Conservation (phyloP, 495 filamentous ascomycete genomes). For the Talaromyces liani region DNA sequence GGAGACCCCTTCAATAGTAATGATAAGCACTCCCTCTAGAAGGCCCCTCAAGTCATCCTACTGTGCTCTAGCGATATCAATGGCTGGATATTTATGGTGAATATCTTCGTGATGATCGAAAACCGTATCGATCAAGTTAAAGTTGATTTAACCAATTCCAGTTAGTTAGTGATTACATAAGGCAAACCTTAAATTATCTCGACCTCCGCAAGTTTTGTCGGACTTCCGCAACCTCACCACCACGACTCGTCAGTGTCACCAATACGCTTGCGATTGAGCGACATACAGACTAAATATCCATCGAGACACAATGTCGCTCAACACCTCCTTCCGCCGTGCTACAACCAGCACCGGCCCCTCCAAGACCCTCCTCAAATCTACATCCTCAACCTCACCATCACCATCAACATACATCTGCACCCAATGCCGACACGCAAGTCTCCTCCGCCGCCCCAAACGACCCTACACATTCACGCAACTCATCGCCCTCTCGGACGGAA, state of each 20-base stretch:
- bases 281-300: not conserved
- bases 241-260: not conserved
- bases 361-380: constrained; percentile 4
- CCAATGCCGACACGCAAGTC: constrained; percentile 72
- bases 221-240: not conserved
- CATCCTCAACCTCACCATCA: constrained; percentile 22
- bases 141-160: not conserved
- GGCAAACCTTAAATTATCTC: constrained; percentile 2
- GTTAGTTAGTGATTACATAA: constrained; percentile 1
- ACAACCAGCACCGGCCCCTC: constrained; percentile 13
- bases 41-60: not conserved
- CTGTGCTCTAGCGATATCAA: not conserved
- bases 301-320: constrained; percentile 26
- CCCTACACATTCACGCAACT: constrained; percentile 97
- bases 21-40: not conserved
- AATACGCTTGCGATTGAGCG: not conserved
- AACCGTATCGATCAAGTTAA: not conserved
- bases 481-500: constrained; percentile 87
- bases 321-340: constrained; percentile 36
- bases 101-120: not conserved
- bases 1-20: not conserved
- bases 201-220: constrained; percentile 4
- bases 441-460: constrained; percentile 76
- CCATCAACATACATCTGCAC: constrained; percentile 38
- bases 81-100: not conserved